Conservation (phyloP, 352 stramenopile species). For the Globisporangium cylindrosporum region DNA sequence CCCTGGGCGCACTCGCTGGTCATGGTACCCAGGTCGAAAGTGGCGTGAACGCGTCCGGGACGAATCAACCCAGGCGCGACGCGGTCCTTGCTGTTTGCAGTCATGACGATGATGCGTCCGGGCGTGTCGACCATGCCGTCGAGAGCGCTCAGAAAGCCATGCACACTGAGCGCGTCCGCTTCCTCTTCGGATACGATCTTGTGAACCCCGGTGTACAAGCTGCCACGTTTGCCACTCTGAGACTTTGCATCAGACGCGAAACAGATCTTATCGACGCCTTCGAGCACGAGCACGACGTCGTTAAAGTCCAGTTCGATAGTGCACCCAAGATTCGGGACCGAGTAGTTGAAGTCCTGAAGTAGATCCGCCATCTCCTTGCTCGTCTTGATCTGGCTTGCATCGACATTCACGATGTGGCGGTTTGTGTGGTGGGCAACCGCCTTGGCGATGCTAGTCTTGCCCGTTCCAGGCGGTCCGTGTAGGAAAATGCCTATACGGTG, state of each 20-base stretch:
- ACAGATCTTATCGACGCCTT: slow-evolving; percentile 42
- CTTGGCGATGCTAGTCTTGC: slow-evolving; percentile 74
- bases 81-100: not conserved
- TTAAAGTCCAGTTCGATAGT: slow-evolving; percentile 46
- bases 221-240: not conserved
- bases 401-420: slow-evolving; percentile 44
- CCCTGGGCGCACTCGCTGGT: not conserved
- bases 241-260: not conserved
- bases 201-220: not conserved
- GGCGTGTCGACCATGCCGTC: slow-evolving; percentile 14
- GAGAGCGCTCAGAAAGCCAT: slow-evolving; percentile 5
- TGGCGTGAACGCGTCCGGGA: slow-evolving; percentile 9
- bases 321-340: slow-evolving; percentile 32
- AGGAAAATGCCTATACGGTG: slow-evolving; percentile 70
- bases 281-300: slow-evolving; percentile 69
- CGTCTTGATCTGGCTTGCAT: slow-evolving; percentile 33
- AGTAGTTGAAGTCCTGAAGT: slow-evolving; percentile 44
- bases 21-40: slow-evolving; percentile 3
- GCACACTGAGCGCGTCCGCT: slow-evolving; percentile 4
- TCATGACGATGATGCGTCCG: slow-evolving; percentile 13
- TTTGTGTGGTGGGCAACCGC: slow-evolving; percentile 53
- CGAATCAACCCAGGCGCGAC: slow-evolving; percentile 8
- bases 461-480: slow-evolving; percentile 62
- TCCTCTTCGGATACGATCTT: not conserved
- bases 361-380: slow-evolving; percentile 54